Percentiles rank a stretch among this genome's conserved stretches.
Conservation (phyloP, 2,329 filamentous ascomycete species). For the Talaromyces sp. region DNA sequence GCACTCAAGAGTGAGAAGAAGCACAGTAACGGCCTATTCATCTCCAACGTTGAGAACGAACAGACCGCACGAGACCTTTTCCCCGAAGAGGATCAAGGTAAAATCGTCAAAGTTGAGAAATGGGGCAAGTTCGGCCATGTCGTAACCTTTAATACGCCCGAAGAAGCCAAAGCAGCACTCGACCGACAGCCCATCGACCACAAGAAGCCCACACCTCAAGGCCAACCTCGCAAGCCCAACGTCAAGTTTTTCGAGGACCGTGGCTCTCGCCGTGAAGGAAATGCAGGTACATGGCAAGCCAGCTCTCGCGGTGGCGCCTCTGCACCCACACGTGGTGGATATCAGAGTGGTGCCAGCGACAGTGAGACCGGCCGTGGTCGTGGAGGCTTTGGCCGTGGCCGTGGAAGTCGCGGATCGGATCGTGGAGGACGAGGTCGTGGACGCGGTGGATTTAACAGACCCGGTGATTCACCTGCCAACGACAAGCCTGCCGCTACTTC, state of each 20-base stretch:
- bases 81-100: constrained; percentile 73
- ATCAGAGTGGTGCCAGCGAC: constrained; percentile 78
- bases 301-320: constrained; percentile 62
- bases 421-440: constrained; percentile 45
- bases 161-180: constrained; percentile 78
- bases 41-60: constrained; percentile 78
- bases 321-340: constrained; percentile 65
- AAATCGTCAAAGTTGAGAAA: constrained; percentile 69
- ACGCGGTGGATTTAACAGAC: constrained; percentile 43
- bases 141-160: constrained; percentile 73
- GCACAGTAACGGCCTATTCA: constrained; percentile 78
- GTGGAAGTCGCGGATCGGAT: constrained; percentile 51
- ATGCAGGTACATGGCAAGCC: constrained; percentile 54
- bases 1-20: constrained; percentile 60
- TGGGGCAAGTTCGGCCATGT: constrained; percentile 71
- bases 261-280: constrained; percentile 46
- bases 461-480: constrained; percentile 41
- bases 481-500: constrained; percentile 34
- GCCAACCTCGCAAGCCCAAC: constrained; percentile 72
- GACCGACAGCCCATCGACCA: constrained; percentile 69
- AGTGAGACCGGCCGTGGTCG: constrained; percentile 61
- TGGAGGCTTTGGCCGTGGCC: constrained; percentile 54
- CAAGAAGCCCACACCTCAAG: constrained; percentile 64
- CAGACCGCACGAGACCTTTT: constrained; percentile 81
- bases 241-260: constrained; percentile 79